Conservation (phyloP, 306 rosid species). For the Sophora flavescens region DNA sequence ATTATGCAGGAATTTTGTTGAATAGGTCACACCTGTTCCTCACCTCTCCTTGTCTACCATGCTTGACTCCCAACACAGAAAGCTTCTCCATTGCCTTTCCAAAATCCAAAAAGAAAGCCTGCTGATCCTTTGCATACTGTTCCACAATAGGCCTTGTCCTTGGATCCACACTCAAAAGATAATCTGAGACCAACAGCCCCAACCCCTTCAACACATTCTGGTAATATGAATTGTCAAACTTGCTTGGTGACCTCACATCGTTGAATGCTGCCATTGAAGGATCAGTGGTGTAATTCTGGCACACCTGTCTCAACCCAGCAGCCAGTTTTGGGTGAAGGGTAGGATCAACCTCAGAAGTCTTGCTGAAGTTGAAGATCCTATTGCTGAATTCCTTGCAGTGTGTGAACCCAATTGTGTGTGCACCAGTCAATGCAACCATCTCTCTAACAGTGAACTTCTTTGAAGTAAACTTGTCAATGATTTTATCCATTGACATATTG, state of each 20-base stretch:
- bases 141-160: slow-evolving; percentile 64
- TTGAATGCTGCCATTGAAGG: slow-evolving; percentile 59
- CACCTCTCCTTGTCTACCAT: slow-evolving; percentile 48
- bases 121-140: slow-evolving; percentile 49
- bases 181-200: slow-evolving; percentile 54
- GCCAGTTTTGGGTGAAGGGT: slow-evolving; percentile 51
- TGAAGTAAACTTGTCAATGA: slow-evolving; percentile 44
- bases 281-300: slow-evolving; percentile 51
- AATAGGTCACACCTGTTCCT: slow-evolving; percentile 60
- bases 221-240: slow-evolving; percentile 59
- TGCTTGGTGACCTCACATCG: slow-evolving; percentile 62
- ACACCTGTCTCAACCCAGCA: slow-evolving; percentile 43
- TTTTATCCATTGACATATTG: slow-evolving; percentile 47
- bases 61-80: slow-evolving; percentile 46
- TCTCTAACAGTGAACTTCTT: slow-evolving; percentile 46
- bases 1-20: slow-evolving; percentile 39
- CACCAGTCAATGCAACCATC: slow-evolving; percentile 59
- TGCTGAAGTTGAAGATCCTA: slow-evolving; percentile 57
- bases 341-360: slow-evolving; percentile 49
- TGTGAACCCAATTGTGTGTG: slow-evolving; percentile 70
- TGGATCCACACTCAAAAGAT: slow-evolving; percentile 39
- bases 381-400: slow-evolving; percentile 63
- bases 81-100: slow-evolving; percentile 55
- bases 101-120: slow-evolving; percentile 54
- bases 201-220: slow-evolving; percentile 52